Conservation (phyloP, 176 grass and related monocot genomes). For the Puccinellia tenuiflora region DNA sequence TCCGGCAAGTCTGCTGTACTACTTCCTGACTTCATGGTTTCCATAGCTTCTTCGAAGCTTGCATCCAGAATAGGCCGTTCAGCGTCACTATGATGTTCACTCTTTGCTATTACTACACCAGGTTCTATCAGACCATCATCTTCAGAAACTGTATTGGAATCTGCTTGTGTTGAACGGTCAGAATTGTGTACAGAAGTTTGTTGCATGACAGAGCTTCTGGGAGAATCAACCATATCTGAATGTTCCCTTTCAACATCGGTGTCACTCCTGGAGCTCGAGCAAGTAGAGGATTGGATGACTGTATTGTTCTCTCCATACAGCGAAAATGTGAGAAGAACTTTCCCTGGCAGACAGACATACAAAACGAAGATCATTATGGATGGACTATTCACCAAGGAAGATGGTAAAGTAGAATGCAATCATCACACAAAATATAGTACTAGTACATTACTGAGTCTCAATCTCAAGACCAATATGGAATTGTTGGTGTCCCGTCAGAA, state of each 20-base stretch:
- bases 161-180: slow-evolving; percentile 13
- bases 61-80: slow-evolving; percentile 27
- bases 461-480: too few species aligned
- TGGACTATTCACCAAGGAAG: neutral
- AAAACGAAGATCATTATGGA: neutral
- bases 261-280: slow-evolving; percentile 24
- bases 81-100: neutral
- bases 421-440: neutral
- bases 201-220: slow-evolving; percentile 14
- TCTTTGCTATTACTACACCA: neutral
- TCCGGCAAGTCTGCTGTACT: slow-evolving; percentile 43
- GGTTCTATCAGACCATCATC: slow-evolving; percentile 16
- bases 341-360: slow-evolving; percentile 29
- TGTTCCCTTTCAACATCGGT: slow-evolving; percentile 21
- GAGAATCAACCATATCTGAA: slow-evolving; percentile 19
- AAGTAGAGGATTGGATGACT: slow-evolving; percentile 25
- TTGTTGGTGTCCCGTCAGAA: too few species aligned
- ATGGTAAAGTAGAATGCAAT: neutral
- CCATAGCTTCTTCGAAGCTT: slow-evolving; percentile 66
- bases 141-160: slow-evolving; percentile 23
- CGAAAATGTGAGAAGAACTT: slow-evolving; percentile 69
- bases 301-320: slow-evolving; percentile 39
- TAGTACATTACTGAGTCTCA: neutral
- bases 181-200: slow-evolving; percentile 25
- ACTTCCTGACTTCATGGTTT: slow-evolving; percentile 49